phyloP scores from a whole-genome alignment of 495 filamentous ascomycete species.

The Coniosporium apollinis region DNA sequence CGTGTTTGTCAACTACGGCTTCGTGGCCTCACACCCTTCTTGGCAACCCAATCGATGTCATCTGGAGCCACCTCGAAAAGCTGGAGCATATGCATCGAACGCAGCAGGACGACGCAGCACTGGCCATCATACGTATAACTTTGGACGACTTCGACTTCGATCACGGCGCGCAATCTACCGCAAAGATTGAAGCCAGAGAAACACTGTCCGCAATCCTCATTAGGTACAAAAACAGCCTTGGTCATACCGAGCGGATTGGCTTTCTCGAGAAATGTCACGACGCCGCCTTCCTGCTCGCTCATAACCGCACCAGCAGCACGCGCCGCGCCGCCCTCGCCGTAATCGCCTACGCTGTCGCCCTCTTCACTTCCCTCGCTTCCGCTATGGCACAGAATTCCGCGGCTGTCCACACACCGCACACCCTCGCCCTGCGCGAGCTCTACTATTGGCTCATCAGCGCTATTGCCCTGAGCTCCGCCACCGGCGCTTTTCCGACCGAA shows the following conservation, averaged over 20 bases:
- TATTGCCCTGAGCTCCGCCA: conserved; percentile 4
- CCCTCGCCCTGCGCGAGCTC: conserved; percentile 7
- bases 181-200: no score
- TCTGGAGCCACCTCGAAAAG: conserved; percentile 4
- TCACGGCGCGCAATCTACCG: not conserved
- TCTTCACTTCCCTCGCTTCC: conserved; percentile 3
- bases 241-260: no score
- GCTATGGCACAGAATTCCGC: not conserved
- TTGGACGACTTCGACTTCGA: conserved; percentile 4
- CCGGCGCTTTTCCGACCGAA: conserved; percentile 7
- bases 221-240: not conserved
- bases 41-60: conserved; percentile 8
- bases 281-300: conserved; percentile 2
- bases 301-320: conserved; percentile 5
- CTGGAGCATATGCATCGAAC: conserved; percentile 1
- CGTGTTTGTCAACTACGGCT: conserved; percentile 4
- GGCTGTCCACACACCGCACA: conserved; percentile 7
- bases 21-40: conserved; percentile 5
- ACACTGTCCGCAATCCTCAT: no score
- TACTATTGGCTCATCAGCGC: conserved; percentile 8
- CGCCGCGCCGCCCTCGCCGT: conserved; percentile 6
- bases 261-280: conserved; percentile 1
- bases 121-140: conserved; percentile 1
- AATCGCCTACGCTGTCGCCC: conserved; percentile 3
- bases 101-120: not conserved